Evolutionary conservation across 2,329 filamentous ascomycete genomes (phyloP), one percentile per base, ranked within the genome.

Genomic region (Ceratocystis ficicola): DNA sequence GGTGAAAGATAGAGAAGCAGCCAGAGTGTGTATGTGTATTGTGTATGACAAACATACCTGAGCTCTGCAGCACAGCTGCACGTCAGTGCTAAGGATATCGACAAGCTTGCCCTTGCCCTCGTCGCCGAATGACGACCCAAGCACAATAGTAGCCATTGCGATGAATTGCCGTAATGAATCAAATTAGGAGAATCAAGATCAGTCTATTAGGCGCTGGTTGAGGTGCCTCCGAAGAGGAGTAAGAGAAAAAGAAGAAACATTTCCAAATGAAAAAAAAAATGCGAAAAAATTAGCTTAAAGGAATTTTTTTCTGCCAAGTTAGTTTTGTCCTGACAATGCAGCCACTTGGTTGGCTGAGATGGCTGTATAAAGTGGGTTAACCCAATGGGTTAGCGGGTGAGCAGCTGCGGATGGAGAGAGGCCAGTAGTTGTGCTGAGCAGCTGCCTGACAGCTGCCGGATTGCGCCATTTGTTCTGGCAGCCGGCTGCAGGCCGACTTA

Each of bases 1-100:
- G 8, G 32, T 36, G 32, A 36, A 36, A 36, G 32, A 36, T 36
- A 36, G 52, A 32, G 50, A 55, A 22, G 1, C n/a, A 57, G 52
- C 12, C 22, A 10, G 12, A 15, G 52, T 15, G 22, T 5, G 52
- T 28, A 28, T 17, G 10, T 57, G 52, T 30, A 28, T 36, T 30
- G 22, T 32, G 52, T 57, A 28, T 57, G 44, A 63, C 28, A 41
- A 44, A 57, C 64, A 22, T 66, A 68, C 64, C 64, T 66, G 67
- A 64, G 64, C 67, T 64, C 66, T 65, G 66, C 66, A 68, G 66
- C 66, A 68, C 63, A 68, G 66, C 66, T 68, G 66, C 63, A 68
- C 66, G 52, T 68, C 66, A 64, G 59, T 61, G 60, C 64, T 64
- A 15, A 68, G 64, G 62, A 68, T 66, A 62, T 66, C 64, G 57